Conservation (phyloP, 768 basidiomycete genomes). For the Hortiboletus flavorubellus region DNA sequence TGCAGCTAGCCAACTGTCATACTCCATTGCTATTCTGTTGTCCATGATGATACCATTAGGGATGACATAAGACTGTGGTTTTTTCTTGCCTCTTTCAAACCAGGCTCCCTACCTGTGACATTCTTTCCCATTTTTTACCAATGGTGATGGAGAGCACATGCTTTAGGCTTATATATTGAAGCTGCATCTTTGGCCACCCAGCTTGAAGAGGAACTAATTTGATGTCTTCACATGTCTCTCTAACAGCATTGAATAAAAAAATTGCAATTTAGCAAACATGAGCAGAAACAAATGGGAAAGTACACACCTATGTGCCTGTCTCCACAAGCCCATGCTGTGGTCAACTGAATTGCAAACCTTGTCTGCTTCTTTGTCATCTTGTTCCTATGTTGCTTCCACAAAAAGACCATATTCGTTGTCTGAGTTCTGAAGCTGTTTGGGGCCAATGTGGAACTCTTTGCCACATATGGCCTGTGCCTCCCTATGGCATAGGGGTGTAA, state of each 20-base stretch:
- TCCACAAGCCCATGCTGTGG: conserved; percentile 81
- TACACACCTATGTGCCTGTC: conserved; percentile 74
- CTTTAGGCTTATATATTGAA: conserved; percentile 96
- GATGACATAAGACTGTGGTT: conserved; percentile 87
- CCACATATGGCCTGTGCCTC: conserved; percentile 85
- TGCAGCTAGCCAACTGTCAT: conserved; percentile 73
- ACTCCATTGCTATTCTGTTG: conserved; percentile 68
- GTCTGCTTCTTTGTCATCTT: conserved; percentile 97
- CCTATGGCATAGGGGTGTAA: conserved; percentile 44
- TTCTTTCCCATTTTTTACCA: conserved; percentile 90
- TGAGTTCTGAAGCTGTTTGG: conserved; percentile 93
- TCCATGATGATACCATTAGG: conserved; percentile 92
- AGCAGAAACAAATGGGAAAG: conserved; percentile 40
- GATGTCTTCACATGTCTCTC: conserved; percentile 75
- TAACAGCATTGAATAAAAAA: conserved; percentile 18
- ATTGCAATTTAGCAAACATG: not conserved
- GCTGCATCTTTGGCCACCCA: too few species aligned
- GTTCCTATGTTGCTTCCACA: conserved; percentile 93
- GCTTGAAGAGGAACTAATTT: conserved; percentile 74
- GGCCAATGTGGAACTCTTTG: conserved; percentile 84
- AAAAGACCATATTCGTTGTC: conserved; percentile 97
- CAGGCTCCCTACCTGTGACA: conserved; percentile 95
- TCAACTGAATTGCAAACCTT: conserved; percentile 91
- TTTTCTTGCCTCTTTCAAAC: conserved; percentile 83
- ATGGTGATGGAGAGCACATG: conserved; percentile 81